Evolutionary conservation across 2,329 filamentous ascomycete species (phyloP).

Genomic region (Xylariales sp.): DNA sequence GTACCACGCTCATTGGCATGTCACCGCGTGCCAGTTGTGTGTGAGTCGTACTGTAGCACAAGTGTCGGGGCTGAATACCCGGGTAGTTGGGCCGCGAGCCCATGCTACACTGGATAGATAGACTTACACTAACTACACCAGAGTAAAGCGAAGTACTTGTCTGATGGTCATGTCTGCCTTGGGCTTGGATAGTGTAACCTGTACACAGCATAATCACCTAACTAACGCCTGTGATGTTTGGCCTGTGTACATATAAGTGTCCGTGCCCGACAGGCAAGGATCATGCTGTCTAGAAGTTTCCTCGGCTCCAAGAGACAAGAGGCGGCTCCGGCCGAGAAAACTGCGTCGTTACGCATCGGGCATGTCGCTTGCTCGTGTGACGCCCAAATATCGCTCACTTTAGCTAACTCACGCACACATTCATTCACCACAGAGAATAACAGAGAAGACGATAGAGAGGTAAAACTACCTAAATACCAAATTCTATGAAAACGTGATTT

Average conservation of each 20-base stretch:
- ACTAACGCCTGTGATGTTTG: neutral
- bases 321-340: neutral
- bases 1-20: slow-evolving; percentile 16
- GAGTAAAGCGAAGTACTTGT: neutral
- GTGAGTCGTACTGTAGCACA: neutral
- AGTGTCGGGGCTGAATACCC: neutral
- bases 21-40: slow-evolving; percentile 9
- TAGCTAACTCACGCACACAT: neutral
- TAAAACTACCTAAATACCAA: slow-evolving; percentile 15
- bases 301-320: neutral
- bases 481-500: slow-evolving; percentile 29
- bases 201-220: slow-evolving; percentile 9
- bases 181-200: slow-evolving; percentile 4
- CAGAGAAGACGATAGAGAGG: slow-evolving; percentile 13
- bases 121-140: neutral
- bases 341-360: neutral
- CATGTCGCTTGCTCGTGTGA: neutral
- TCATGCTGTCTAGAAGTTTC: slow-evolving; percentile 30
- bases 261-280: slow-evolving; percentile 28
- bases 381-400: neutral
- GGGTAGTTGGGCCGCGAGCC: too few species aligned
- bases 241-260: slow-evolving; percentile 1
- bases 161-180: neutral
- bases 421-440: slow-evolving; percentile 6
- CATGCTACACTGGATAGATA: neutral